A percentile compares a stretch with the other conserved stretches of the same genome.
Conservation (phyloP, 495 filamentous ascomycete species). For the Polyplosphaeria fusca region DNA sequence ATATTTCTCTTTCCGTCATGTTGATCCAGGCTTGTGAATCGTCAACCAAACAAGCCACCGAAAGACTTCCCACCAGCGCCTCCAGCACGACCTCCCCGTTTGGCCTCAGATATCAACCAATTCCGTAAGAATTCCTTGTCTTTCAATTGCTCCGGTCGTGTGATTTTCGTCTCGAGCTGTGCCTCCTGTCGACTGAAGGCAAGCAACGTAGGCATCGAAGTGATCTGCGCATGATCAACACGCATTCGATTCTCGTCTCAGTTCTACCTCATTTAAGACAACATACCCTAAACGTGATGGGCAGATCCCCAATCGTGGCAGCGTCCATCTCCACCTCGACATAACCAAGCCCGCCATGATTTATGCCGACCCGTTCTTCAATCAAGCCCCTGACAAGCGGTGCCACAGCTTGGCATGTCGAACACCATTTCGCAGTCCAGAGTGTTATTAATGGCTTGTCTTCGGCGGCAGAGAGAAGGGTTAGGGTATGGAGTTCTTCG, state of each 20-base stretch:
- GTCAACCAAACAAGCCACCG: constrained; percentile 34
- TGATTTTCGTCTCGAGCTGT: constrained; percentile 53
- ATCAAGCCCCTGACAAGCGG: constrained; percentile 55
- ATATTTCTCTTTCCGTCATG: too few relatives aligned
- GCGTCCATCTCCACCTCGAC: constrained; percentile 63
- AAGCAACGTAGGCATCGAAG: constrained; percentile 63
- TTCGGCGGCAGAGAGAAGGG: constrained; percentile 56
- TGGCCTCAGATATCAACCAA: constrained; percentile 61
- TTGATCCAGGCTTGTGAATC: background rate
- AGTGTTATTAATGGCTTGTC: constrained; percentile 62
- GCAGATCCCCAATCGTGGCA: constrained; percentile 54
- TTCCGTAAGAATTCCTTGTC: constrained; percentile 54
- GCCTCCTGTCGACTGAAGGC: constrained; percentile 62
- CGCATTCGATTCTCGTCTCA: background rate
- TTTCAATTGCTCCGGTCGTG: constrained; percentile 51
- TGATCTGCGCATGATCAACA: constrained; percentile 45
- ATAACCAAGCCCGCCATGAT: constrained; percentile 57
- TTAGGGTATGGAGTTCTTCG: constrained; percentile 60
- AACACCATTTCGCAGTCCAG: constrained; percentile 67
- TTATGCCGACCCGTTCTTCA: constrained; percentile 56
- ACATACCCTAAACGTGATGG: constrained; percentile 51
- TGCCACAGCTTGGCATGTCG: constrained; percentile 54
- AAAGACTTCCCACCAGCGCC: constrained; percentile 43
- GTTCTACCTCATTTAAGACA: background rate
- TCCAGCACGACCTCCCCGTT: constrained; percentile 46